Conservation (phyloP, 2,329 filamentous ascomycete genomes). For the Fusarium sp. region DNA sequence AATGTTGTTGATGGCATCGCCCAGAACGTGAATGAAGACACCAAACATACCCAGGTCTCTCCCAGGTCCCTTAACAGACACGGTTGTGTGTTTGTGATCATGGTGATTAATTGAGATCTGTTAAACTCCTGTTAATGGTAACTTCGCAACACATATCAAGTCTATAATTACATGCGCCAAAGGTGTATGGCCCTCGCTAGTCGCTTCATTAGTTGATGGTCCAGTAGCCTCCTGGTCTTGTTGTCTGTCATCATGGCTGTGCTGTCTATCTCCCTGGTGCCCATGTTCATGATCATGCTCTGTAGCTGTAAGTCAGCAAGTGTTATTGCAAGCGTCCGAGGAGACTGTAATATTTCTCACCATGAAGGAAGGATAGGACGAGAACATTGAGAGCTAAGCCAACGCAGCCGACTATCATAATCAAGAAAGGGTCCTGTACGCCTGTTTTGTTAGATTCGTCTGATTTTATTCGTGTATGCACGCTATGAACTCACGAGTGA, state of each 20-base stretch:
- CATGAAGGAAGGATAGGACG: constrained; percentile 74
- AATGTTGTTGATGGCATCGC: constrained; percentile 81
- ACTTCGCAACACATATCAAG: neutral
- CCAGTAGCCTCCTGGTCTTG: constrained; percentile 18
- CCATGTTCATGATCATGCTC: constrained; percentile 56
- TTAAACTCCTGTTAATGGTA: constrained; percentile 21
- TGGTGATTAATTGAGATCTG: constrained; percentile 53
- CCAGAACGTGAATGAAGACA: constrained; percentile 76
- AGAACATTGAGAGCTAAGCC: constrained; percentile 77
- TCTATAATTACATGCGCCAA: constrained; percentile 32
- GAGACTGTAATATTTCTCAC: constrained; percentile 52
- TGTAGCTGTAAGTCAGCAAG: constrained; percentile 18
- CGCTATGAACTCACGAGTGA: constrained; percentile 59
- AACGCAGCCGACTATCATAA: constrained; percentile 76
- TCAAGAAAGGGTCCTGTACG: constrained; percentile 72
- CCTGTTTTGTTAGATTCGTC: constrained; percentile 54
- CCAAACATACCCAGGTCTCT: constrained; percentile 78
- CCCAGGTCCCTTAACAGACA: constrained; percentile 49
- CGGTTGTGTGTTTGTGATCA: constrained; percentile 62
- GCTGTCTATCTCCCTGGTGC: constrained; percentile 48
- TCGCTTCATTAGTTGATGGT: constrained; percentile 12
- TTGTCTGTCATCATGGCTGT: constrained; percentile 5
- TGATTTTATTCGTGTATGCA: constrained; percentile 2
- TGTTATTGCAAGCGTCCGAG: neutral
- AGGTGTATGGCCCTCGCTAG: constrained; percentile 28